Percentiles rank a stretch among this genome's conserved stretches.
Conservation (phyloP, 2,329 filamentous ascomycete genomes). For the Clarireedia paspali region DNA sequence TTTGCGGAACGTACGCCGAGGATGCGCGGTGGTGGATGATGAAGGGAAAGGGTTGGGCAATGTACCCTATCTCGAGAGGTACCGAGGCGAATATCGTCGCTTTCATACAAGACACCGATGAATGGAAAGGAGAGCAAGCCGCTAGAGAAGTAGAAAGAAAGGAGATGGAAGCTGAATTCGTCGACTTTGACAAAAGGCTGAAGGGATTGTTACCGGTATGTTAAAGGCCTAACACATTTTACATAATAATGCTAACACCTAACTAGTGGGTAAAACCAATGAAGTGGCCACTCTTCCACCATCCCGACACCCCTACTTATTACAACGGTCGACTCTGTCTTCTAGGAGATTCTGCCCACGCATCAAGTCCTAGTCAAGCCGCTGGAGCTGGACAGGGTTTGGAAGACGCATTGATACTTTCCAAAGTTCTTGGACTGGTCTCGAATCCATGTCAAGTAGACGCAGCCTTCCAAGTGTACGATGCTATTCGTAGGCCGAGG, state of each 20-base stretch:
- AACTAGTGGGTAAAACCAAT: constrained; percentile 12
- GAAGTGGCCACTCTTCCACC: constrained; percentile 15
- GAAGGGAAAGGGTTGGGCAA: constrained; percentile 42
- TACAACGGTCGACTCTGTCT: constrained; percentile 37
- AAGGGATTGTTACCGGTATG: constrained; percentile 13
- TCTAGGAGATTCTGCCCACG: constrained; percentile 54
- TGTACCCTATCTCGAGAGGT: constrained; percentile 50
- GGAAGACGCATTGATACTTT: constrained; percentile 39
- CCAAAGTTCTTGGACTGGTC: constrained; percentile 37
- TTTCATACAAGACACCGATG: constrained; percentile 34
- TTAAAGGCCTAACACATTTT: not conserved
- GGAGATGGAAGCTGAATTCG: constrained; percentile 29
- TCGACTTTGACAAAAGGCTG: constrained; percentile 29
- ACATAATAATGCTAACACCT: not conserved
- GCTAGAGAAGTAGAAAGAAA: constrained; percentile 34
- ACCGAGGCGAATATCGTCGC: constrained; percentile 48
- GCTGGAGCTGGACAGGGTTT: constrained; percentile 49
- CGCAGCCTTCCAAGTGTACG: constrained; percentile 40
- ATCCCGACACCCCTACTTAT: constrained; percentile 32
- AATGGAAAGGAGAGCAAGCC: constrained; percentile 31
- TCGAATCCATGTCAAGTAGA: constrained; percentile 28
- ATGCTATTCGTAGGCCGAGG: constrained; percentile 32
- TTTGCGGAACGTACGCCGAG: constrained; percentile 10
- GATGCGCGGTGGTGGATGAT: constrained; percentile 35
- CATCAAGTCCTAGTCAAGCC: constrained; percentile 49